phyloP scores from a whole-genome alignment of 2,329 filamentous ascomycete species.

The Clarireedia hainanense region DNA sequence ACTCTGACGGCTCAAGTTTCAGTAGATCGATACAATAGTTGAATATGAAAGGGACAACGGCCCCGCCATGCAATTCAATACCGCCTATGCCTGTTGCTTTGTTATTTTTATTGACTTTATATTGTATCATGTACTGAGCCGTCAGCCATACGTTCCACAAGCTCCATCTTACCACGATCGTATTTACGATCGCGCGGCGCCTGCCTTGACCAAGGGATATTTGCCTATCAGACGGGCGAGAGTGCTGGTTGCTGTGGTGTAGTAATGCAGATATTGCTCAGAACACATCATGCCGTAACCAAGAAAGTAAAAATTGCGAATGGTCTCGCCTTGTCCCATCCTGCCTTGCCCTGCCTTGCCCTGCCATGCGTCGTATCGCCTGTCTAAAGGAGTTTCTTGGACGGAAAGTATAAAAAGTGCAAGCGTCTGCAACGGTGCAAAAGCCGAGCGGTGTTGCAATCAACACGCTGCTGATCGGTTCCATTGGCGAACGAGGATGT shows the following conservation, averaged over 20 bases:
- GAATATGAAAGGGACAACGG: not conserved
- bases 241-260: not conserved
- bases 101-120: not conserved
- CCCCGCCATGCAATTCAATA: not conserved
- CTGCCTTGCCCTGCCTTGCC: not conserved
- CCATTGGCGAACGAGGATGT: constrained; percentile 15
- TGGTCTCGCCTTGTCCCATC: not conserved
- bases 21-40: constrained; percentile 2
- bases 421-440: constrained; percentile 17
- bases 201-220: not conserved
- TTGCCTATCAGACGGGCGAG: constrained; percentile 6
- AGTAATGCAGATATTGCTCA: not conserved
- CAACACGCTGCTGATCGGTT: not conserved
- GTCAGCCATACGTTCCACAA: constrained; percentile 9
- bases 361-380: not conserved
- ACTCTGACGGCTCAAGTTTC: constrained; percentile 5
- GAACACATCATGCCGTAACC: constrained; percentile 1
- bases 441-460: constrained; percentile 4
- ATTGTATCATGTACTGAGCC: not conserved
- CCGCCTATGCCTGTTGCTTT: not conserved
- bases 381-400: constrained; percentile 1
- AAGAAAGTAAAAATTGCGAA: not conserved
- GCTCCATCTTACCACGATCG: not conserved
- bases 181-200: not conserved
- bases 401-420: constrained; percentile 15